Evolutionary conservation across 2,329 filamentous ascomycete genomes (phyloP), one percentile per base, ranked within the genome.

Genomic region (Colletotrichum sp.): DNA sequence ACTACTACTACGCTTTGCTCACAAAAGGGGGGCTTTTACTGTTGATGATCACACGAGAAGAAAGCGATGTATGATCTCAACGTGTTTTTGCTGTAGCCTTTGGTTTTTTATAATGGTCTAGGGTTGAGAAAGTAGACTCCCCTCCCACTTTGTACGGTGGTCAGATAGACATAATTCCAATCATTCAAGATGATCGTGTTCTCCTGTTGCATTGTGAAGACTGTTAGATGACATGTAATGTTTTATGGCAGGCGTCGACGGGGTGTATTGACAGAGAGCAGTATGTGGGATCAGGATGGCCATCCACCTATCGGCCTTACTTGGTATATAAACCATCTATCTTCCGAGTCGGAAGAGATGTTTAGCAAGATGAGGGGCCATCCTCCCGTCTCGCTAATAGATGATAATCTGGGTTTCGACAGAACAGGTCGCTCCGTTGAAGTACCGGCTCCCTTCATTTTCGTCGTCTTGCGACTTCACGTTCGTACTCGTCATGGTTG

Each of bases 151-250:
- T 21, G 60, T 75, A 68, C 39, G 28, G 26, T 16, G 12, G 28
- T 63, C 63, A 64, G n/a, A 62, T 63, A 55, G 55, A 72, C 26
- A 26, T 76, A 72, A 76, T 76, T 49, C 18, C 26, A 68, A 13
- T 64, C 28, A 63, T 68, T 68, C 32, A 63, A 68, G 32, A 32
- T 13, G 18, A 34, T 12, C 5, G n/a, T n/a, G 16, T 24, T 26
- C 18, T 9, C 32, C 1, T 3, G 2, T 34, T 34, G 32, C 30
- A 5, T 8, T 15, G 34, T 36, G 34, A 36, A 36, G 34, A 15
- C 13, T 36, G 34, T 7, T 36, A 15, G 34, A 15, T 36, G 34
- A 15, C 1, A 36, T 36, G 34, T 15, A 15, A 36, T 15, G 34
- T 36, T 36, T 36, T 8, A 15, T n/a, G 18, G 1, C 39, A 49